Percentiles rank a stretch among this genome's conserved stretches.
Conservation (phyloP, 306 rosid species). For the Senna tora region DNA sequence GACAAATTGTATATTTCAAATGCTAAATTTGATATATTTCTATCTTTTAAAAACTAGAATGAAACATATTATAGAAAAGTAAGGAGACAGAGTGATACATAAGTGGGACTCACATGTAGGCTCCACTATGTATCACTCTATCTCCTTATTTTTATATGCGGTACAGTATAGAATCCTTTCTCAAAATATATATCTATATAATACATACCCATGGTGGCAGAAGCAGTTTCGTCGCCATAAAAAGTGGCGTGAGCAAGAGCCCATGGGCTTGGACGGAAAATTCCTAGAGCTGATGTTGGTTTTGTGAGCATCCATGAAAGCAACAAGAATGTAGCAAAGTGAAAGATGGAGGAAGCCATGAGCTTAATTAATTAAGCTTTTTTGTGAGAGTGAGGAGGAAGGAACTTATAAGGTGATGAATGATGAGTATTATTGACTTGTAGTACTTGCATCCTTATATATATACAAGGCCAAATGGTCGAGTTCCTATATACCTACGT, state of each 20-base stretch:
- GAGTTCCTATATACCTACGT: conserved; percentile 56
- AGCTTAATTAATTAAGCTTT: neutral
- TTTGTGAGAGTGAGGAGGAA: neutral
- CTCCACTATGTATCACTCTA: too few relatives aligned
- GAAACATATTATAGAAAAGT: too few relatives aligned
- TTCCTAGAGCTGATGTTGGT: conserved; percentile 25
- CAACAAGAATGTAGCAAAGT: conserved; percentile 31
- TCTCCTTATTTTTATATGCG: too few relatives aligned
- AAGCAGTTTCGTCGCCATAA: conserved; percentile 89
- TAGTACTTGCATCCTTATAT: conserved; percentile 44
- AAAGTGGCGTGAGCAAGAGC: conserved; percentile 82
- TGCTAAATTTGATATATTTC: too few relatives aligned
- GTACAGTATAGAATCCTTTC: too few relatives aligned
- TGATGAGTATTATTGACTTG: conserved; percentile 37
- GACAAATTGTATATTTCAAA: too few relatives aligned
- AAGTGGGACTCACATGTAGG: too few relatives aligned
- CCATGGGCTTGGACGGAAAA: conserved; percentile 75
- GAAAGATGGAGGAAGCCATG: conserved; percentile 62
- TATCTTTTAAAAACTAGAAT: too few relatives aligned
- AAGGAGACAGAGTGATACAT: too few relatives aligned
- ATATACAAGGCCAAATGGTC: neutral
- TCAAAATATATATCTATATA: too few relatives aligned
- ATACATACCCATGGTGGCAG: conserved; percentile 75
- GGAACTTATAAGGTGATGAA: neutral
- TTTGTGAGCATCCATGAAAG: conserved; percentile 41